Conservation (phyloP, 2,329 filamentous ascomycete species). For the Trichoderma cornu-damae region DNA sequence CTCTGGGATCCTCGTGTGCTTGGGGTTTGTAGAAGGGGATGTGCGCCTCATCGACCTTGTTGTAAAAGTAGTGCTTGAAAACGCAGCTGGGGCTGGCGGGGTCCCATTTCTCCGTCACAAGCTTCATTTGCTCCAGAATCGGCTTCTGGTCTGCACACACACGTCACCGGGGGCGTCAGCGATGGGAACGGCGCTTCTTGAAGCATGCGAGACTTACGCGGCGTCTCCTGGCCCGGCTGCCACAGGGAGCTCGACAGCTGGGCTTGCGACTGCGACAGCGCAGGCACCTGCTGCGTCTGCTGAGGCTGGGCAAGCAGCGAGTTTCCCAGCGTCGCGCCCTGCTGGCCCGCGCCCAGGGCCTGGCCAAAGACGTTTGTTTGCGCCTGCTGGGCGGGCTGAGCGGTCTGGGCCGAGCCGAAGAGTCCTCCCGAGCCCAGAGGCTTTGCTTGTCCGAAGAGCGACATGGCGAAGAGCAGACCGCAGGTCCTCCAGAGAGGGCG, state of each 20-base stretch:
- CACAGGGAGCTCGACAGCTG: constrained; percentile 48
- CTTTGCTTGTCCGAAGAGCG: constrained; percentile 40
- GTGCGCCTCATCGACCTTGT: constrained; percentile 68
- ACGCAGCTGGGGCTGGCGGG: constrained; percentile 61
- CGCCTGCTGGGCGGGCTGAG: constrained; percentile 30
- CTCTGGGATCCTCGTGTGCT: constrained; percentile 64
- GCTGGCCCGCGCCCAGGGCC: constrained; percentile 33
- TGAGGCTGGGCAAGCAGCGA: constrained; percentile 35
- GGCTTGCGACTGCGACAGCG: constrained; percentile 42
- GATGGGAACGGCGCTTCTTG: background rate
- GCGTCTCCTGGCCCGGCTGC: constrained; percentile 48
- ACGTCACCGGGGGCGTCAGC: background rate
- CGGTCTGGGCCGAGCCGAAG: constrained; percentile 37
- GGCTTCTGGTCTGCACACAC: constrained; percentile 55
- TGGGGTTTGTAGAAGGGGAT: constrained; percentile 72
- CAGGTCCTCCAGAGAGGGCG: background rate
- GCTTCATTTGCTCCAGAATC: constrained; percentile 66
- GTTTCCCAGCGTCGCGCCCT: constrained; percentile 31
- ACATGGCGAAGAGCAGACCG: constrained; percentile 26
- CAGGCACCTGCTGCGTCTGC: constrained; percentile 40
- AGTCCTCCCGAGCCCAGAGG: constrained; percentile 30
- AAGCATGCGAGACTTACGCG: constrained; percentile 36
- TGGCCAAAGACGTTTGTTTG: constrained; percentile 30
- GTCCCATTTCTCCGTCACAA: constrained; percentile 70
- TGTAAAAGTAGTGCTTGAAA: constrained; percentile 84